Conservation (phyloP, 805 yeast genomes). For the Yamadazyma olivae region DNA sequence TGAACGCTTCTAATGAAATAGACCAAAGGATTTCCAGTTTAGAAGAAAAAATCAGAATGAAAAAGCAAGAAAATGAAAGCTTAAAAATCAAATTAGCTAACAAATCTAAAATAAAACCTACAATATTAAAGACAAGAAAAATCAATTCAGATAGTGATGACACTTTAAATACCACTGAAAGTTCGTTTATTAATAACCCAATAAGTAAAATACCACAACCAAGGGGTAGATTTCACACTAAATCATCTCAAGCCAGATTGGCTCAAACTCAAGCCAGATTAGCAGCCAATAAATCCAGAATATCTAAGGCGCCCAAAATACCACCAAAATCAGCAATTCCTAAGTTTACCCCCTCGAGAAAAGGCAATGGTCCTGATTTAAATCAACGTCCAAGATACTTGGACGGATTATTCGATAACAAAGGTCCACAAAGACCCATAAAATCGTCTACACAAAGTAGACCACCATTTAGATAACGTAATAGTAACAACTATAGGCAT, state of each 20-base stretch:
- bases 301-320: constrained; percentile 1
- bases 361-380: constrained; percentile 32
- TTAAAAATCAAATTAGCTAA: constrained; percentile 19
- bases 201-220: constrained; percentile 18
- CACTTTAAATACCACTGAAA: constrained; percentile 2
- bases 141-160: constrained; percentile 2
- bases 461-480: constrained; percentile 18
- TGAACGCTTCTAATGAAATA: constrained; percentile 19
- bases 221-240: constrained; percentile 1
- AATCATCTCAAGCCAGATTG: constrained; percentile 3
- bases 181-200: constrained; percentile 20
- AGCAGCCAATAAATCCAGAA: background rate
- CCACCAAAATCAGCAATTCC: constrained; percentile 8
- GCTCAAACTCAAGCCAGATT: constrained; percentile 2
- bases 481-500: no score
- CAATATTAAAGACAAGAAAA: constrained; percentile 1
- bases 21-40: constrained; percentile 21
- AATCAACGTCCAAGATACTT: constrained; percentile 43
- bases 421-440: constrained; percentile 6
- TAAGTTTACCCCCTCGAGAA: constrained; percentile 1
- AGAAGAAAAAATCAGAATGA: constrained; percentile 15
- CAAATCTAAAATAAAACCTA: constrained; percentile 6
- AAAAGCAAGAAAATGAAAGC: constrained; percentile 21
- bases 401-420: constrained; percentile 31
- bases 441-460: constrained; percentile 6